Conservation (phyloP, 164 flowering plant genomes). For the Umbellularia californica region DNA sequence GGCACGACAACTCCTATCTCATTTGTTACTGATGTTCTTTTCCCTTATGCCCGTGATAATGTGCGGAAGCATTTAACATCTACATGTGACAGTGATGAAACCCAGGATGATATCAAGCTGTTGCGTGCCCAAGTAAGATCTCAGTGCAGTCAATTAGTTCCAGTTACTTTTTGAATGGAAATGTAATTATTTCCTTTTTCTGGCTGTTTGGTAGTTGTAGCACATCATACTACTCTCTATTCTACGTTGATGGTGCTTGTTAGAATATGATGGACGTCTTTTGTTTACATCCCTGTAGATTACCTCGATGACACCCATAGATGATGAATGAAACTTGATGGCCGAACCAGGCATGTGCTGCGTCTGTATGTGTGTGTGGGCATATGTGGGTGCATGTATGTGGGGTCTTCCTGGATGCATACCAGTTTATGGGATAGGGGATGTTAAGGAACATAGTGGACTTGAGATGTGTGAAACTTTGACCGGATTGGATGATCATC, state of each 20-base stretch:
- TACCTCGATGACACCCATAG: too few relatives aligned
- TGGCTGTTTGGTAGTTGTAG: not conserved
- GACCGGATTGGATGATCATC: too few relatives aligned
- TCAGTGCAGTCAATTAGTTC: not conserved
- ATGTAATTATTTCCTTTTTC: too few relatives aligned
- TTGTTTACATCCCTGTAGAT: too few relatives aligned
- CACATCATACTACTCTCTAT: not conserved
- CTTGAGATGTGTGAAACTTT: not conserved
- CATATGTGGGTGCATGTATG: too few relatives aligned
- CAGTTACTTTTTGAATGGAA: not conserved
- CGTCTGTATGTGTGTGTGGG: too few relatives aligned
- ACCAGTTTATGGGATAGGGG: too few relatives aligned
- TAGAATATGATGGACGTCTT: too few relatives aligned
- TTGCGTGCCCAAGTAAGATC: slow-evolving; percentile 71
- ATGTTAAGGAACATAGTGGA: not conserved
- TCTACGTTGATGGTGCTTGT: too few relatives aligned
- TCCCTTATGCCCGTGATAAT: slow-evolving; percentile 92
- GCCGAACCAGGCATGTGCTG: too few relatives aligned
- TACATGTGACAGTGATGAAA: slow-evolving; percentile 76
- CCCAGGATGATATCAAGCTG: slow-evolving; percentile 79
- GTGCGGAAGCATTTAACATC: slow-evolving; percentile 74
- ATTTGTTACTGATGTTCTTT: slow-evolving; percentile 89
- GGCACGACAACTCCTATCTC: slow-evolving; percentile 98
- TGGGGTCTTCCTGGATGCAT: too few relatives aligned
- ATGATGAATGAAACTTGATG: too few relatives aligned